Conservation (phyloP, 73 alveolate species). For the Tetrahymena thermophila region DNA sequence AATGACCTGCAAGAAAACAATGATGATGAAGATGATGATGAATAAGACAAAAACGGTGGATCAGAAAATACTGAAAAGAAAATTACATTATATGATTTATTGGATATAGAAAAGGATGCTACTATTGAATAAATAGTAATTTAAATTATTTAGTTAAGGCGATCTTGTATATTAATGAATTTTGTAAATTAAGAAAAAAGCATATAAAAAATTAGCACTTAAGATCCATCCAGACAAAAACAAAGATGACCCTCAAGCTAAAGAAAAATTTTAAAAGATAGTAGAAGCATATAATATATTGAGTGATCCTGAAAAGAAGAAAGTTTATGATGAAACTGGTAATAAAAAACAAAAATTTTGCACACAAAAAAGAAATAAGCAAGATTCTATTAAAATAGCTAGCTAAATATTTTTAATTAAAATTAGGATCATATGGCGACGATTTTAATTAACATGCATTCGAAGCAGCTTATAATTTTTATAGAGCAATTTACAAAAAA, state of each 20-base stretch:
- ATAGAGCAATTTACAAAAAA: slow-evolving; percentile 41
- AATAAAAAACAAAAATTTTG: neutral
- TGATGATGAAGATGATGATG: neutral
- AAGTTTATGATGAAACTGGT: slow-evolving; percentile 73
- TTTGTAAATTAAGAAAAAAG: slow-evolving; percentile 9
- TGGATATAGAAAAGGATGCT: neutral
- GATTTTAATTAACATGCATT: slow-evolving; percentile 31
- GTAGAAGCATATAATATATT: slow-evolving; percentile 58
- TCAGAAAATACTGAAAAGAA: neutral
- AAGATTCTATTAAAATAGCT: neutral
- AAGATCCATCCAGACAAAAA: slow-evolving; percentile 80
- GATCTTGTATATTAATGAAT: neutral
- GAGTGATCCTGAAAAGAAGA: slow-evolving; percentile 52
- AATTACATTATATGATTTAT: neutral
- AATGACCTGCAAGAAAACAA: neutral
- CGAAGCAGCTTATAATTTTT: slow-evolving; percentile 52
- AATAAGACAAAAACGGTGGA: neutral
- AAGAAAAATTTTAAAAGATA: slow-evolving; percentile 54
- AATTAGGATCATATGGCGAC: slow-evolving; percentile 20
- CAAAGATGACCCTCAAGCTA: slow-evolving; percentile 54
- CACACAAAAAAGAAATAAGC: neutral
- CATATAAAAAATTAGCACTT: slow-evolving; percentile 44
- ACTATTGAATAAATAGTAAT: neutral
- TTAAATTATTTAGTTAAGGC: neutral
- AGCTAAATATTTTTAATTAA: neutral